Percentiles rank a stretch among this genome's conserved stretches.
These are phyloP conservation scores for Capsella bursapastoris DNA, from an alignment of 345 rosid species.

Conservation along the genomic window DNA sequence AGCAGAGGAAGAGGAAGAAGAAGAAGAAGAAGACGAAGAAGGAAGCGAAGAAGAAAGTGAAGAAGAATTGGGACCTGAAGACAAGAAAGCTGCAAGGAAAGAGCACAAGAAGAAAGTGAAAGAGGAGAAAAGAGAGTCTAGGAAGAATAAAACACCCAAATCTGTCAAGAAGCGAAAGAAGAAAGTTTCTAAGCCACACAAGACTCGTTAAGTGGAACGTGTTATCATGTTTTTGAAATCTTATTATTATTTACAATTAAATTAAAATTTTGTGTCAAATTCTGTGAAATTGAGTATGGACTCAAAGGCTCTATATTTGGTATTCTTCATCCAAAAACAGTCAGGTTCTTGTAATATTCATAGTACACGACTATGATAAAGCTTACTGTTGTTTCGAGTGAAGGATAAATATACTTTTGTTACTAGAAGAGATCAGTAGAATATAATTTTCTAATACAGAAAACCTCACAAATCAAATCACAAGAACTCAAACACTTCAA, in stretches of 20 bases:
- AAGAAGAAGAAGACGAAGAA: slow-evolving; percentile 44
- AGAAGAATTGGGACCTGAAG: slow-evolving; percentile 50
- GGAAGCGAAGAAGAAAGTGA: slow-evolving; percentile 52
- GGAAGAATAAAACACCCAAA: slow-evolving; percentile 88
- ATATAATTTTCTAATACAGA: too few relatives aligned
- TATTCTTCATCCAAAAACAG: not conserved
- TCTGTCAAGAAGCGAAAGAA: slow-evolving; percentile 89
- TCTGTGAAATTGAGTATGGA: not conserved
- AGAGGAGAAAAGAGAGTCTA: slow-evolving; percentile 90
- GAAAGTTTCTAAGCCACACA: slow-evolving; percentile 74
- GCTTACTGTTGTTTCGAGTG: not conserved
- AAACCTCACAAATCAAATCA: too few relatives aligned
- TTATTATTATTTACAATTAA: not conserved
- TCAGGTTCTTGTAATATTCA: not conserved
- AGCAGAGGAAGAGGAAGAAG: slow-evolving; percentile 40
- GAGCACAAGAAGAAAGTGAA: slow-evolving; percentile 96
- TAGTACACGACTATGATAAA: not conserved
- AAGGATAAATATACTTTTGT: not conserved
- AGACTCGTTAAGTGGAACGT: slow-evolving; percentile 53
- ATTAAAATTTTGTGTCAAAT: not conserved
- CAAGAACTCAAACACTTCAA: too few relatives aligned
- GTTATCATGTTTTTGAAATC: not conserved
- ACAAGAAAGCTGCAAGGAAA: slow-evolving; percentile 86
- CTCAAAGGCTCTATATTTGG: not conserved
- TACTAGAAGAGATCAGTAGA: not conserved